These are phyloP conservation scores for Monosporascus sp. DNA, from an alignment of 2,329 filamentous ascomycete species.

Conservation along the genomic window DNA sequence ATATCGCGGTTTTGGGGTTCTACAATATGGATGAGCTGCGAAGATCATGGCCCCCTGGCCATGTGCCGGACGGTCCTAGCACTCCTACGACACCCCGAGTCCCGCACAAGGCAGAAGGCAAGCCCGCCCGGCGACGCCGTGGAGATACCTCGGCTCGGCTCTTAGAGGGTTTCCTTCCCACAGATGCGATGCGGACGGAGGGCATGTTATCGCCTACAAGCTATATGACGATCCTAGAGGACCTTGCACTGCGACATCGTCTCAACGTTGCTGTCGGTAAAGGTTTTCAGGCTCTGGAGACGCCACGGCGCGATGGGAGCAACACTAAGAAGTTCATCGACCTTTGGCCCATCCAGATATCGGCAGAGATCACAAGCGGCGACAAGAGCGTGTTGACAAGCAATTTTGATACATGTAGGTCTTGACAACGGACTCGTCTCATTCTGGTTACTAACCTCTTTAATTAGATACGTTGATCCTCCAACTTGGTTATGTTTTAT, in stretches of 20 bases:
- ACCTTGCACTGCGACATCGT: conserved; percentile 69
- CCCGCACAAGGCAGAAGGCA: conserved; percentile 25
- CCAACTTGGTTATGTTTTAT: conserved; percentile 77
- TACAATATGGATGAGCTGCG: conserved; percentile 76
- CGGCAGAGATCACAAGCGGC: conserved; percentile 68
- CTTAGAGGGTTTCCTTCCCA: conserved; percentile 57
- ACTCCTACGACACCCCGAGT: conserved; percentile 29
- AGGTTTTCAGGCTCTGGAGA: conserved; percentile 71
- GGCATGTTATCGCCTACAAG: conserved; percentile 62
- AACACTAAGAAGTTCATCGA: conserved; percentile 76
- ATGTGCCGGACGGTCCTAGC: conserved; percentile 46
- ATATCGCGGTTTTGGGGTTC: conserved; percentile 76
- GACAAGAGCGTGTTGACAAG: conserved; percentile 68
- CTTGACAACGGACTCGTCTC: background rate
- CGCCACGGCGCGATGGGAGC: conserved; percentile 53
- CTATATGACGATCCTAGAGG: conserved; percentile 79
- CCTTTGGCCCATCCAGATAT: conserved; percentile 92
- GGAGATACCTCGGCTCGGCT: conserved; percentile 51
- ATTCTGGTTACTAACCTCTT: conserved; percentile 10
- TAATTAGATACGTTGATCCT: conserved; percentile 66
- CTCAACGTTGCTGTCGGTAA: conserved; percentile 82
- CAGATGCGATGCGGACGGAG: conserved; percentile 64
- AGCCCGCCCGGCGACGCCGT: conserved; percentile 32
- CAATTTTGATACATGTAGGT: conserved; percentile 83
- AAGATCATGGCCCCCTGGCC: conserved; percentile 48